These are phyloP conservation scores for Leptodontidium sp. DNA, from an alignment of 2,329 filamentous ascomycete genomes.

Conservation along the genomic window DNA sequence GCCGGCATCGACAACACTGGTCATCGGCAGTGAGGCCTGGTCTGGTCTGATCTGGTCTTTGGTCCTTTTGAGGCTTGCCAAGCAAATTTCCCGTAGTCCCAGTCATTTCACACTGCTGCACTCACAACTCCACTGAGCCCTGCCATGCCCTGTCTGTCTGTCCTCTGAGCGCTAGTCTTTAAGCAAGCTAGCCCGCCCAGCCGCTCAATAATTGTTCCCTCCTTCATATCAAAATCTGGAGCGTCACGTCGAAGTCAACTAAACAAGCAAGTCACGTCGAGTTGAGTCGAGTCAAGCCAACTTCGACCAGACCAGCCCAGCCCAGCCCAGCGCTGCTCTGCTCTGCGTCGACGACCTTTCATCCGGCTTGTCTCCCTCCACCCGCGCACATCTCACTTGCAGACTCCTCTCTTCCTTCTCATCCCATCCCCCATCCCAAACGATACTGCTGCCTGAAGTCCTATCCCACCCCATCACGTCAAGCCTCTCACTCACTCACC, in stretches of 20 bases:
- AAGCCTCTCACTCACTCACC: conserved; percentile 6
- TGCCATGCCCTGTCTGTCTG: not conserved
- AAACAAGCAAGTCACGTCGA: not conserved
- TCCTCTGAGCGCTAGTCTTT: conserved; percentile 9
- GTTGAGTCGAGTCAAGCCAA: conserved; percentile 13
- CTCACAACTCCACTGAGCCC: not conserved
- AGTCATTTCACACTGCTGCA: not conserved
- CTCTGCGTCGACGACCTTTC: conserved; percentile 24
- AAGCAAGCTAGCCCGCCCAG: conserved; percentile 3
- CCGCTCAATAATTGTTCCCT: conserved; percentile 10
- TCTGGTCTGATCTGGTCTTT: not conserved
- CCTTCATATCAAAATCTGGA: conserved; percentile 8
- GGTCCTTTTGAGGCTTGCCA: conserved; percentile 17
- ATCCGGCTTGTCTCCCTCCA: conserved; percentile 20
- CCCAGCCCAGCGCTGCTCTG: conserved; percentile 8
- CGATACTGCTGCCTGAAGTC: conserved; percentile 23
- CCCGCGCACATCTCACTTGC: conserved; percentile 14
- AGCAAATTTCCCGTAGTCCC: conserved; percentile 13
- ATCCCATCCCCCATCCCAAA: conserved; percentile 15
- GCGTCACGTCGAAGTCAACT: not conserved
- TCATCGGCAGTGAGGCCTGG: conserved; percentile 17
- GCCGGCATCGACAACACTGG: conserved; percentile 5
- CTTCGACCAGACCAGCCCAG: conserved; percentile 1
- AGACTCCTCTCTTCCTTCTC: not conserved
- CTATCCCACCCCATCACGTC: conserved; percentile 14